These are phyloP conservation scores for Excoecaria cochinchinensis DNA, from an alignment of 345 rosid species.

Conservation along the genomic window DNA sequence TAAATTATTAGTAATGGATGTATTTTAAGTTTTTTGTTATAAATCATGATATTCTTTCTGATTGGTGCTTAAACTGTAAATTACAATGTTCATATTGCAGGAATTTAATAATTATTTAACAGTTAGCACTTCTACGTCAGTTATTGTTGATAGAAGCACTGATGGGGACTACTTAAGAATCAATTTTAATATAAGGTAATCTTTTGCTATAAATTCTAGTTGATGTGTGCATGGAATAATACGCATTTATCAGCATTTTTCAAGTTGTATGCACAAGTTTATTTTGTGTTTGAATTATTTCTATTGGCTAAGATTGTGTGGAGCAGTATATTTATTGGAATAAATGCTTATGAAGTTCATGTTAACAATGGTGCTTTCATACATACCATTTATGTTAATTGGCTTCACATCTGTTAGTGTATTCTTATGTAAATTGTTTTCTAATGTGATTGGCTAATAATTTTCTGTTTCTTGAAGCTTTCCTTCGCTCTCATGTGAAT, in stretches of 20 bases:
- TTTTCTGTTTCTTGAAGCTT: constrained; percentile 53
- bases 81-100: constrained; percentile 42
- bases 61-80: not conserved
- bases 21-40: not conserved
- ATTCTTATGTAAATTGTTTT: not conserved
- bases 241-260: not conserved
- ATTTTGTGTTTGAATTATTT: not conserved
- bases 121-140: constrained; percentile 72
- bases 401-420: not conserved
- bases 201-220: constrained; percentile 1
- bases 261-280: not conserved
- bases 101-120: constrained; percentile 82
- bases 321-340: not conserved
- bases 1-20: not conserved
- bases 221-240: not conserved
- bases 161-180: constrained; percentile 89
- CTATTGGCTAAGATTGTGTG: not conserved
- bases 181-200: constrained; percentile 88
- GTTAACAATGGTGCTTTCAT: not conserved
- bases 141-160: constrained; percentile 84
- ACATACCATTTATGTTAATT: not conserved
- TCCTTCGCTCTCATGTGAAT: constrained; percentile 97
- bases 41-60: not conserved
- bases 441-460: constrained; percentile 28
- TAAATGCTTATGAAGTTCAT: not conserved